Base-by-base conservation (phyloP, 768 basidiomycete genomes). In the Amanita pseudoporphyria region DNA sequence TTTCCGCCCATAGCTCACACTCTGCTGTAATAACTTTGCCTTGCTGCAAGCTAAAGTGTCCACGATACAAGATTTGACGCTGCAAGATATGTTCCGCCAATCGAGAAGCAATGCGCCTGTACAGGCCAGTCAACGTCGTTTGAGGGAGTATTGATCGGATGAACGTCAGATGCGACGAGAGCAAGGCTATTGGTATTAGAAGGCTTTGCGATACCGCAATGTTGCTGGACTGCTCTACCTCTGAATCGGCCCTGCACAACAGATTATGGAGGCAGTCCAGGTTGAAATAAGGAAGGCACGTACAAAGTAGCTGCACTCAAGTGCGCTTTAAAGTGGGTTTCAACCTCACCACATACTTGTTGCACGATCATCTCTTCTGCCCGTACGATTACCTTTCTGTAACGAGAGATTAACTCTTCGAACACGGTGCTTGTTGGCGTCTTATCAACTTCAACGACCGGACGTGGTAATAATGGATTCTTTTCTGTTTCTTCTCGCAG, bases 311-410 rank as follows among this genome's bases (percentile, higher is more conserved):
- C 70, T 61, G 76, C 71, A 10, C 68, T 67, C 52, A 92, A 77
- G 65, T 97, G 90, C 1, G 73, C 63, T 60, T 82, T 88, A 35
- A 96, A 68, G 21, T 78, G 77, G 9, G 67, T 67, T 63, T 94
- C 86, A 41, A 95, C 81, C 63, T 99, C 96, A 3, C 76, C 75
- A 45, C 79, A 85, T 13, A 93, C 72, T 57, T 89, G 87, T 54
- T 85, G 82, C 13, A 90, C 78, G 31, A 93, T 76, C 79, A 97
- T 86, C 45, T 88, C 87, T 60, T 96, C 90, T 3, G 89, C 81
- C n/a, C 92, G 77, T 7, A 64, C 67, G 1, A 73, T 71, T 21
- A 91, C 65, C 9, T 68, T 71, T 18, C 66, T 67, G 57, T 89
- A 97, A 55, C 76, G 74, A 1, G 69, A 62, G n/a, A 86, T 67